These are phyloP conservation scores for Scheffersomyces insectosa DNA, from an alignment of 1,139 yeast species.

Conservation along the genomic window DNA sequence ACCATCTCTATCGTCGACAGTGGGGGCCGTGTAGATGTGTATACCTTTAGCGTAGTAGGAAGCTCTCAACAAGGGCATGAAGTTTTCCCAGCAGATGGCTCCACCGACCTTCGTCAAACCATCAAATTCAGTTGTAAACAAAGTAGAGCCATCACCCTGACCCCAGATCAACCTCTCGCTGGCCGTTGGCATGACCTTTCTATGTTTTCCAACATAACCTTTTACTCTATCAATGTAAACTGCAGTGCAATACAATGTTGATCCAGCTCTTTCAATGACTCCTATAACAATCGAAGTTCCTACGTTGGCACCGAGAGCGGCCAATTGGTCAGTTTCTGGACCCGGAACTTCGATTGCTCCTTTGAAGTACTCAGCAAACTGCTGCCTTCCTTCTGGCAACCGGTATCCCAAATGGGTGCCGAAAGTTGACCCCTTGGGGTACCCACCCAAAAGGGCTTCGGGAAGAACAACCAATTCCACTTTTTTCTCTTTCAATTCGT, in stretches of 20 bases:
- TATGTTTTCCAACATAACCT: conserved; percentile 38
- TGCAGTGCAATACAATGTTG: conserved; percentile 35
- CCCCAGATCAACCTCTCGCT: conserved; percentile 42
- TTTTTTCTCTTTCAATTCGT: conserved; percentile 23
- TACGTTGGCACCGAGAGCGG: conserved; percentile 22
- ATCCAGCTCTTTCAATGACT: conserved; percentile 34
- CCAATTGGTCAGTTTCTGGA: conserved; percentile 25
- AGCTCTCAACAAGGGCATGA: conserved; percentile 32
- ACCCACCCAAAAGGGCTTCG: conserved; percentile 42
- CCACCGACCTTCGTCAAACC: conserved; percentile 36
- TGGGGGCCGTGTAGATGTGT: conserved; percentile 40
- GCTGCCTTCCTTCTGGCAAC: conserved; percentile 35
- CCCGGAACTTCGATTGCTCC: conserved; percentile 30
- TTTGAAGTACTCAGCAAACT: conserved; percentile 28
- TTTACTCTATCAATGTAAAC: conserved; percentile 30
- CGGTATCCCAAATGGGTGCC: conserved; percentile 40
- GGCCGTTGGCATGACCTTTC: conserved; percentile 41
- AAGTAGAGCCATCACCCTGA: conserved; percentile 41
- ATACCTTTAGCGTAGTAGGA: conserved; percentile 40
- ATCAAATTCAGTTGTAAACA: conserved; percentile 27
- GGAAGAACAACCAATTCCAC: conserved; percentile 37
- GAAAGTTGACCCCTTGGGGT: conserved; percentile 39
- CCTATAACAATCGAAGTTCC: conserved; percentile 28
- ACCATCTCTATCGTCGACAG: conserved; percentile 37
- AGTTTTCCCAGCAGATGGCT: conserved; percentile 45